Percentiles rank a stretch among this genome's conserved stretches.
Evolutionary conservation across 169 alveolate genomes (phyloP).

Genomic region (Eimeria acervulina): DNA sequence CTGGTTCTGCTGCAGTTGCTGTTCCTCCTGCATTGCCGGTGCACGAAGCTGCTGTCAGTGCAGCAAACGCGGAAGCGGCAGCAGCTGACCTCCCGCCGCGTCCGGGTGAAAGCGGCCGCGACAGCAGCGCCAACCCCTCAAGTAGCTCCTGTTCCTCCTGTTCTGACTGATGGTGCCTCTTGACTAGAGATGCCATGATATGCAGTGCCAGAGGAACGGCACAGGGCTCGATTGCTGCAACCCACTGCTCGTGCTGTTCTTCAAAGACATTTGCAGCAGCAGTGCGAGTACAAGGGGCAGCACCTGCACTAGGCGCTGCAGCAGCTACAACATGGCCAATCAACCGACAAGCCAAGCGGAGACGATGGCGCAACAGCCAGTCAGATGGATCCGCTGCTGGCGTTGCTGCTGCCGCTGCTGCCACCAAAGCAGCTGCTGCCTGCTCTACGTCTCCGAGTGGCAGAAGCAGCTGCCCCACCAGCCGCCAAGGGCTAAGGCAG

Average conservation of each 20-base stretch:
- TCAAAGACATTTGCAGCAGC: neutral
- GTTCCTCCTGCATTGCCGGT: neutral
- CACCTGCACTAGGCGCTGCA: constrained; percentile 6
- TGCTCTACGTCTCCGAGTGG: constrained; percentile 71
- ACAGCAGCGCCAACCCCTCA: constrained; percentile 26
- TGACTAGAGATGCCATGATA: neutral
- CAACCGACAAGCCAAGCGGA: constrained; percentile 43
- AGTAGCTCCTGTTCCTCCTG: constrained; percentile 4
- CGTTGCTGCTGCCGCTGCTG: constrained; percentile 18
- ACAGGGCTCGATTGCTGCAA: constrained; percentile 50
- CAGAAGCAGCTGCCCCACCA: constrained; percentile 73
- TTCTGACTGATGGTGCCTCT: neutral
- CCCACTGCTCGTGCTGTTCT: constrained; percentile 69
- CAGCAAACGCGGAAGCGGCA: constrained; percentile 63
- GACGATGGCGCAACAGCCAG: constrained; percentile 66
- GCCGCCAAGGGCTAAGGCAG: constrained; percentile 78
- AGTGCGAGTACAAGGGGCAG: neutral
- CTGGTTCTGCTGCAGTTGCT: neutral
- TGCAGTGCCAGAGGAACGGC: constrained; percentile 52
- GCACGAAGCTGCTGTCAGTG: constrained; percentile 28
- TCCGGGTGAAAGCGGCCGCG: constrained; percentile 10
- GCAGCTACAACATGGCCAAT: constrained; percentile 3
- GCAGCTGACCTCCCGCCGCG: neutral
- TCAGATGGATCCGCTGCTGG: constrained; percentile 16
- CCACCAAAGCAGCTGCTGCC: constrained; percentile 37